These are phyloP conservation scores for Annulohypoxylon maeteangense DNA, from an alignment of 495 filamentous ascomycete genomes.

Conservation along the genomic window DNA sequence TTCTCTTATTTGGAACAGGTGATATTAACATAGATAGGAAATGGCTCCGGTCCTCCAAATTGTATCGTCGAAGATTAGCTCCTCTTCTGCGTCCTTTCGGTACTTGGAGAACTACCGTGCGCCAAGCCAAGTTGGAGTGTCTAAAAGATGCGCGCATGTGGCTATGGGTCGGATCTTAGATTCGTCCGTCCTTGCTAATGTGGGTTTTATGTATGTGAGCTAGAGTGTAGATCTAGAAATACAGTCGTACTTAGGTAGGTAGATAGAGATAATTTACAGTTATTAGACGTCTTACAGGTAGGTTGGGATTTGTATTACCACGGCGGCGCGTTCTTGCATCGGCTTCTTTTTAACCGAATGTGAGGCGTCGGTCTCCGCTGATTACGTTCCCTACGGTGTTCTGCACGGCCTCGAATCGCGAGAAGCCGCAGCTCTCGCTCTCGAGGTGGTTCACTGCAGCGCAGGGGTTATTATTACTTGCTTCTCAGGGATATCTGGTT, in stretches of 20 bases:
- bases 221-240: neutral
- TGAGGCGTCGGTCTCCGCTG: constrained; percentile 31
- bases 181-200: neutral
- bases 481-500: neutral
- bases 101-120: constrained; percentile 15
- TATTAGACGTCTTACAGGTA: neutral
- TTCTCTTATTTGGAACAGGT: neutral
- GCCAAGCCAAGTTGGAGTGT: constrained; percentile 18
- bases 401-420: constrained; percentile 56
- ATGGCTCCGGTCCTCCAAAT: neutral
- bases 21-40: neutral
- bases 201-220: neutral
- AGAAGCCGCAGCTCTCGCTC: constrained; percentile 62
- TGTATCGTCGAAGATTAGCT: neutral
- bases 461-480: neutral
- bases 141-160: neutral
- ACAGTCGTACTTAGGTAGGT: neutral
- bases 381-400: constrained; percentile 22
- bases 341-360: neutral
- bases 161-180: neutral
- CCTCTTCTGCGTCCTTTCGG: neutral
- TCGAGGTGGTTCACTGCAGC: constrained; percentile 61
- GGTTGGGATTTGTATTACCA: too few species aligned
- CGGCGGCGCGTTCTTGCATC: neutral
- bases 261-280: neutral